Evolutionary conservation across 306 rosid genomes (phyloP).

Genomic region (Canavalia ensiformis): DNA sequence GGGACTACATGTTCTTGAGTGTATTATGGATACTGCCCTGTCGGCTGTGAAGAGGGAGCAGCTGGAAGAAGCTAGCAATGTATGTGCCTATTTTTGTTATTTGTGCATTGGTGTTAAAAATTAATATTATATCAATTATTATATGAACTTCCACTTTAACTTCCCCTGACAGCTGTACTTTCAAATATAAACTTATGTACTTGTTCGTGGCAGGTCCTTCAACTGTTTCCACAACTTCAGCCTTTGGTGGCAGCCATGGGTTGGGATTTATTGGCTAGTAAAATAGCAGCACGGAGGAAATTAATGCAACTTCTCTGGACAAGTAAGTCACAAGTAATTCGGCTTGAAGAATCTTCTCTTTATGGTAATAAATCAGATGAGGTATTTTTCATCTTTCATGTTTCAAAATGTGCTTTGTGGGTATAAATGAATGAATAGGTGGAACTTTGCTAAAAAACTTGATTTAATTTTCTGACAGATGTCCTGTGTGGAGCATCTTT

Average conservation of each 20-base stretch:
- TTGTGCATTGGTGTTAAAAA: background rate
- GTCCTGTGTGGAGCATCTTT: conserved; percentile 92
- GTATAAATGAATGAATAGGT: conserved; percentile 44
- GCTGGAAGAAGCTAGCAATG: conserved; percentile 90
- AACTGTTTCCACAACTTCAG: conserved; percentile 88
- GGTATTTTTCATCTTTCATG: conserved; percentile 66
- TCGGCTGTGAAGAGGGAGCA: conserved; percentile 91
- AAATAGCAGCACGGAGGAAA: conserved; percentile 76
- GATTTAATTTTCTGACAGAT: conserved; percentile 64
- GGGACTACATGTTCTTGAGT: conserved; percentile 86
- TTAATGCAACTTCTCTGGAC: conserved; percentile 95
- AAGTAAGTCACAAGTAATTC: conserved; percentile 82
- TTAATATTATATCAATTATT: conserved; percentile 26
- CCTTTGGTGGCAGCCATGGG: conserved; percentile 97
- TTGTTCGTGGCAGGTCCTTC: conserved; percentile 71
- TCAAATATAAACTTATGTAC: conserved; percentile 25
- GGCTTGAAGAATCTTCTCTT: conserved; percentile 87
- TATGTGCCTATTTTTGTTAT: conserved; percentile 65
- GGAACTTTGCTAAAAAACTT: conserved; percentile 43
- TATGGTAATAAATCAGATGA: conserved; percentile 81
- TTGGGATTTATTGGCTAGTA: conserved; percentile 93
- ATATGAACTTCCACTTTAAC: conserved; percentile 32
- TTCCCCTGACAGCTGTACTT: conserved; percentile 41
- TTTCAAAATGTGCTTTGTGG: conserved; percentile 50
- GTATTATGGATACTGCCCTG: conserved; percentile 85